Evolutionary conservation across 495 filamentous ascomycete species (phyloP).

Genomic region (Coniosporium apollinis): DNA sequence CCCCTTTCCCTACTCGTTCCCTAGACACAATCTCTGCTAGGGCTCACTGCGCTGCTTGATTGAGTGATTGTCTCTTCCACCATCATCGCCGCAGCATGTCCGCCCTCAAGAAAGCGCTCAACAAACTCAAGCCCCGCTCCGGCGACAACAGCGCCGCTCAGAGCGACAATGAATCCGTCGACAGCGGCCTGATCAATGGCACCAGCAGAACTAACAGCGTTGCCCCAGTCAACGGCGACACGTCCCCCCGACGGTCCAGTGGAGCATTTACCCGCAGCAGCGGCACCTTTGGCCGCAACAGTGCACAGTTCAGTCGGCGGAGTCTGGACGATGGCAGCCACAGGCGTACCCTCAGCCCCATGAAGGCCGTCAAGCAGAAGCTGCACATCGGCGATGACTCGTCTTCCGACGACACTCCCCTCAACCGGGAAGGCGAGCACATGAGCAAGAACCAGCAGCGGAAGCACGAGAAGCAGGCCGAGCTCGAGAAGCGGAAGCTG

Average conservation of each 20-base stretch:
- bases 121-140: constrained; percentile 17
- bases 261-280: no score
- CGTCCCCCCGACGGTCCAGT: neutral
- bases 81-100: no score
- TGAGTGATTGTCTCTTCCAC: no score
- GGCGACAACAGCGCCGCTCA: constrained; percentile 14
- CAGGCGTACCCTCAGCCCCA: constrained; percentile 8
- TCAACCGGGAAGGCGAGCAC: constrained; percentile 24
- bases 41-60: no score
- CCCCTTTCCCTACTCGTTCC: no score
- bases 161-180: constrained; percentile 10
- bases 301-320: neutral
- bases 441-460: constrained; percentile 24
- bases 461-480: constrained; percentile 22
- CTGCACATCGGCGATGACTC: constrained; percentile 11
- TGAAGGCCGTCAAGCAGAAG: constrained; percentile 15
- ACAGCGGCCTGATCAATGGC: constrained; percentile 8
- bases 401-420: constrained; percentile 6
- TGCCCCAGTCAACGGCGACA: constrained; percentile 1
- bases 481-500: constrained; percentile 16
- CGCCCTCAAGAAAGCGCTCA: constrained; percentile 20
- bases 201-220: constrained; percentile 3
- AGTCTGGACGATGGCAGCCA: neutral
- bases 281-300: no score
- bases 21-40: no score